These are phyloP conservation scores for Astragalus membranaceus DNA, from an alignment of 306 rosid genomes.

Conservation along the genomic window DNA sequence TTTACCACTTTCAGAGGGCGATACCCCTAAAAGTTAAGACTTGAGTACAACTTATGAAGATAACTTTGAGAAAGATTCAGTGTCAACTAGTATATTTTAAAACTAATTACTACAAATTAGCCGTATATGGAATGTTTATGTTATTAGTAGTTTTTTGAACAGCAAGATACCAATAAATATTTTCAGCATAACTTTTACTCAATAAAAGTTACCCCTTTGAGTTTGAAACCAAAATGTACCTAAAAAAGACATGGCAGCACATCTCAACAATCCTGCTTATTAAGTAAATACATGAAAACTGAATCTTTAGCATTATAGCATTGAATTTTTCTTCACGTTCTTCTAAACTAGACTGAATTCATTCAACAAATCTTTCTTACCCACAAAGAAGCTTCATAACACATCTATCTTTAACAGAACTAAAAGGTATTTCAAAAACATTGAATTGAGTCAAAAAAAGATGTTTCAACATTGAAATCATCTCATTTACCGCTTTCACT, in stretches of 20 bases:
- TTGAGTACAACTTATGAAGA: background rate
- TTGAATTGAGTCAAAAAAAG: background rate
- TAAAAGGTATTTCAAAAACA: background rate
- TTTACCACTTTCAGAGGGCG: background rate
- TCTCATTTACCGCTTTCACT: background rate
- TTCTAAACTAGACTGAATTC: background rate
- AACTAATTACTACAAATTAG: background rate
- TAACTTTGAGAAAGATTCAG: background rate
- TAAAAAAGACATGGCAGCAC: background rate
- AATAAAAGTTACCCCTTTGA: background rate
- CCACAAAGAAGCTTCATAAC: background rate
- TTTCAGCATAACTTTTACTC: background rate
- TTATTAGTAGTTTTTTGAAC: background rate
- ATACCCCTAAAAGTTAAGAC: background rate
- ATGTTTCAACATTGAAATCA: background rate
- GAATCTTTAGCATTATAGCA: background rate
- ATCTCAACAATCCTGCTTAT: background rate
- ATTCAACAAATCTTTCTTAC: background rate
- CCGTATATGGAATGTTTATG: background rate
- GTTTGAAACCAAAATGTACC: background rate
- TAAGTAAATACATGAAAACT: constrained; percentile 4
- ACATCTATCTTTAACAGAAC: background rate
- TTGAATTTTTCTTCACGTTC: background rate
- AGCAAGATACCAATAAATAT: background rate
- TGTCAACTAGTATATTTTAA: background rate